phyloP scores from a whole-genome alignment of 2,329 filamentous ascomycete species.

The Paecilomyces fulvus region DNA sequence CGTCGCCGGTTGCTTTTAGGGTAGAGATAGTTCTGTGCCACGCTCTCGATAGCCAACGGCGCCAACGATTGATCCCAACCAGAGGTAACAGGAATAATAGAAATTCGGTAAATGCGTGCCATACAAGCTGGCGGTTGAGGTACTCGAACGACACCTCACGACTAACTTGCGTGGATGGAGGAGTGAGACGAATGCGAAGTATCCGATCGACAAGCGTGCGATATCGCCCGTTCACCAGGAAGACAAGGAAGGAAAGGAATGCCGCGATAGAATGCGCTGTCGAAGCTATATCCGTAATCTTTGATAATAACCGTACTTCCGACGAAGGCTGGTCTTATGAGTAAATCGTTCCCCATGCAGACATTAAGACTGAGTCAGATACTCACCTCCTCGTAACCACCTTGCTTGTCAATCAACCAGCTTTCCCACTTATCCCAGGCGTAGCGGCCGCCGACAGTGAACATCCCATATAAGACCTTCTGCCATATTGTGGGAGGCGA shows the following conservation, averaged over 20 bases:
- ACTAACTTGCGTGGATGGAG: conserved; percentile 74
- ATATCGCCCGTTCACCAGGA: conserved; percentile 84
- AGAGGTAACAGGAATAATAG: conserved; percentile 93
- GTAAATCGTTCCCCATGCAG: neutral
- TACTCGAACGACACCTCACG: conserved; percentile 96
- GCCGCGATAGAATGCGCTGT: conserved; percentile 74
- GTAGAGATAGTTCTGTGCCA: conserved; percentile 72
- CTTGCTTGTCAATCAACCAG: conserved; percentile 68
- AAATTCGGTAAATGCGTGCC: conserved; percentile 99
- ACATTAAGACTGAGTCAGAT: neutral
- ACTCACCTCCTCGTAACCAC: conserved; percentile 56
- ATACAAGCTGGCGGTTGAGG: conserved; percentile 92
- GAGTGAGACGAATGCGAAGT: conserved; percentile 73
- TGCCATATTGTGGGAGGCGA: conserved; percentile 70
- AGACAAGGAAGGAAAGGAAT: conserved; percentile 79
- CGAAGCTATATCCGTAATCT: conserved; percentile 59
- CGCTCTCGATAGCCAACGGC: conserved; percentile 75
- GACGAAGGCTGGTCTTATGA: conserved; percentile 33
- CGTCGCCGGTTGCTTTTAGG: conserved; percentile 41
- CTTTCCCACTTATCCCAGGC: conserved; percentile 88
- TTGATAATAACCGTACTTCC: conserved; percentile 51
- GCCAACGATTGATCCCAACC: conserved; percentile 90
- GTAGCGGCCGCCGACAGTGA: conserved; percentile 83
- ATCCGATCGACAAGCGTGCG: conserved; percentile 81
- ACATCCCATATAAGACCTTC: conserved; percentile 72